Base-by-base conservation (phyloP, 1,284 basidiomycete genomes). In the Inonotus obliquus region DNA sequence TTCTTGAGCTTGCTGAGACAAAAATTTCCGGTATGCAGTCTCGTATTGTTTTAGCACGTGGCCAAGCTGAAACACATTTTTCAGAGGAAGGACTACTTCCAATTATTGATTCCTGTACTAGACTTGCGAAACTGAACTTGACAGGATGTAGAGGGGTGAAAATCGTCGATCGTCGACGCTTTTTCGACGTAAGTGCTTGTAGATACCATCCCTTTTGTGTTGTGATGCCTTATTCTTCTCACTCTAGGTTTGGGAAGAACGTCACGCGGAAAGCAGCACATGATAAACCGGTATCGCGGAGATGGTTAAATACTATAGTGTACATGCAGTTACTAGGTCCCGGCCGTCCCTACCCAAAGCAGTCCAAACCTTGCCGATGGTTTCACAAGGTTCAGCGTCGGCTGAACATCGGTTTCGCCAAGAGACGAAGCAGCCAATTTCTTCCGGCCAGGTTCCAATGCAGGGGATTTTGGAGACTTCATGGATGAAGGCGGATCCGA, bases 121-220 rank as follows among this genome's bases (percentile, higher is more conserved):
- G 72, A 29, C 71, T 89, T 25, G 71, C 76, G 62, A 78, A 75
- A 19, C 69, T 89, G 10, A 82, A 89, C 67, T 71, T 89, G 38
- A 89, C 85, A 0, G 83, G 84, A 61, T 89, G 87, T 65, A 79
- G 87, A 59, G 81, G 87, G 4, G 76, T 89, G 55, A 76, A 67
- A 14, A 76, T 88, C 4, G 75, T 75, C 2, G 82, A 88, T 63
- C 75, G 87, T 32, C 75, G 87, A 23, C 77, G 79, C n/a, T 85
- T 89, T 67, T 89, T 89, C 66, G 83, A 88, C 75, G 85, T 84
- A n/a, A 25, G 53, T 9, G 17, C 2, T 11, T 37, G 13, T 32
- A 48, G 11, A 10, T 9, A 2, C 7, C 7, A 2, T 35, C 41
- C 35, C 14, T 21, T 38, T 23, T 6, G 54, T n/a, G 19, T 5